Conservation (phyloP, 2,329 filamentous ascomycete genomes). For the Epichloe festucae region DNA sequence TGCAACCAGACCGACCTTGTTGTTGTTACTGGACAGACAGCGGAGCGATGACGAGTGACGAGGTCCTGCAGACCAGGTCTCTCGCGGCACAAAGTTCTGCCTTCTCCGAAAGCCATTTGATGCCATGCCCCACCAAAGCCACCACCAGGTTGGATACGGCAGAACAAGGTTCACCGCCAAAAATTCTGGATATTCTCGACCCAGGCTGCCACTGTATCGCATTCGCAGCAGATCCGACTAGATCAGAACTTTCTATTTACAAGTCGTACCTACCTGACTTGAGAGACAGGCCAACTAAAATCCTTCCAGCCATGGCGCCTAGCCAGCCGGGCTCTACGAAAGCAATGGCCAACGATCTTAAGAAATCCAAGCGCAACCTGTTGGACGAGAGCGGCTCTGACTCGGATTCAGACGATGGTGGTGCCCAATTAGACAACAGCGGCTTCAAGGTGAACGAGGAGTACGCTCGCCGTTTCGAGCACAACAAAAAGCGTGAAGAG, state of each 20-base stretch:
- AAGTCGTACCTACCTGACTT: not conserved
- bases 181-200: constrained; percentile 12
- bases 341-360: constrained; percentile 12
- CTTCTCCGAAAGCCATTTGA: not conserved
- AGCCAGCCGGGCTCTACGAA: not conserved
- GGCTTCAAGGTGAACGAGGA: constrained; percentile 79
- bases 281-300: not conserved
- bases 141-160: constrained; percentile 6
- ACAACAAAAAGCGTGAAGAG: constrained; percentile 96
- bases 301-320: constrained; percentile 6
- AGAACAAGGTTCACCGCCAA: constrained; percentile 19
- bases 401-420: constrained; percentile 35
- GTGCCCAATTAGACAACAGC: constrained; percentile 24
- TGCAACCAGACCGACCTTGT: too few species aligned
- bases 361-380: constrained; percentile 32
- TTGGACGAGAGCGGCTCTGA: constrained; percentile 45
- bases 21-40: too few species aligned
- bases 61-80: too few species aligned
- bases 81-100: constrained; percentile 2
- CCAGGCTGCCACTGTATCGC: not conserved
- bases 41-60: not conserved
- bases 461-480: constrained; percentile 78
- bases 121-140: constrained; percentile 4
- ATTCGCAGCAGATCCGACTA: not conserved
- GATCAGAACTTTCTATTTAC: not conserved